Conservation (phyloP, 495 filamentous ascomycete genomes). For the Talaromyces nanjingensis region DNA sequence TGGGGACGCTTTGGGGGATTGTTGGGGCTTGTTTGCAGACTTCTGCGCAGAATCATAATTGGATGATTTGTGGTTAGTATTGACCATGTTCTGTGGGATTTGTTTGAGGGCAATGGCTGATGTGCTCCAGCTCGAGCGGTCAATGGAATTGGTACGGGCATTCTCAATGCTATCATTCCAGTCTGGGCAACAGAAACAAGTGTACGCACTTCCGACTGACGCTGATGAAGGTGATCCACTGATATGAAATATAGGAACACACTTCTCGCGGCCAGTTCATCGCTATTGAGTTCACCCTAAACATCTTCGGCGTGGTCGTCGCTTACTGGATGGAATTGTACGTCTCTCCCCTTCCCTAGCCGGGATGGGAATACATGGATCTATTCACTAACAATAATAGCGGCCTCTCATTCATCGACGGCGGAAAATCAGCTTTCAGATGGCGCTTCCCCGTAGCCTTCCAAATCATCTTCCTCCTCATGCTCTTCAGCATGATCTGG, state of each 20-base stretch:
- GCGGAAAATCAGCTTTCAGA: constrained; percentile 46
- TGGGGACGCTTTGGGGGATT: constrained; percentile 49
- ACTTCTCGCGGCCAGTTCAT: constrained; percentile 65
- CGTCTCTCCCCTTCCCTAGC: constrained; percentile 11
- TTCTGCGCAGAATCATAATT: constrained; percentile 55
- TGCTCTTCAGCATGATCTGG: constrained; percentile 46
- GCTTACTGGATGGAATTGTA: constrained; percentile 70
- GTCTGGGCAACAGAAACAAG: constrained; percentile 67
- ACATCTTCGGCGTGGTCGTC: constrained; percentile 67
- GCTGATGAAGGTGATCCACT: no score
- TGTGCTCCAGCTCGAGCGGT: constrained; percentile 48
- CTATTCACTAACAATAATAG: constrained; percentile 18
- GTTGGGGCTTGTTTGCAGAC: constrained; percentile 55
- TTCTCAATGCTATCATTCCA: constrained; percentile 64
- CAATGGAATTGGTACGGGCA: constrained; percentile 68
- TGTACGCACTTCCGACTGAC: no score
- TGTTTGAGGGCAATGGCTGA: constrained; percentile 1
- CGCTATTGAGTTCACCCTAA: constrained; percentile 66
- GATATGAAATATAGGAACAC: constrained; percentile 31
- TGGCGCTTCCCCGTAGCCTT: constrained; percentile 70
- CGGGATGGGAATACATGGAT: no score
- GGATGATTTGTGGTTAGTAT: constrained; percentile 61
- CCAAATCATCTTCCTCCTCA: constrained; percentile 58
- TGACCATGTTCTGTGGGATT: neutral
- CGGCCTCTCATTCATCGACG: constrained; percentile 52